Evolutionary conservation across 2,329 filamentous ascomycete species (phyloP).

Genomic region (Venturia nashicola): DNA sequence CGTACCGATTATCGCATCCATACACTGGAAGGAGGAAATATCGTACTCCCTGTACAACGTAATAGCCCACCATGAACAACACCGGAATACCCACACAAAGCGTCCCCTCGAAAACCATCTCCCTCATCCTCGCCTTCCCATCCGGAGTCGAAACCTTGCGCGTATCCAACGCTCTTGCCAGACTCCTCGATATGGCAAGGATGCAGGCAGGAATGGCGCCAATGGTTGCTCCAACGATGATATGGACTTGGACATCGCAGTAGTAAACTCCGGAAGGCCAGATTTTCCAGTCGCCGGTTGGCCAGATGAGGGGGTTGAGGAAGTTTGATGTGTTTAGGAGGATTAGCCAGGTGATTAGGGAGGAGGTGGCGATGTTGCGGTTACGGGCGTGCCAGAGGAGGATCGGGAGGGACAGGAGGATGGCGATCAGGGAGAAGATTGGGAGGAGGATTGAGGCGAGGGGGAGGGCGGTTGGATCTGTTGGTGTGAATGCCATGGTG

Average conservation of each 20-base stretch:
- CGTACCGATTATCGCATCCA: constrained; percentile 44
- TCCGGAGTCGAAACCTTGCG: constrained; percentile 35
- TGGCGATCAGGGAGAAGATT: constrained; percentile 35
- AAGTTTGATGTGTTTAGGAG: constrained; percentile 46
- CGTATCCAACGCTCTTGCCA: constrained; percentile 48
- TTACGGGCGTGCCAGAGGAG: constrained; percentile 48
- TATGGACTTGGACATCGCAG: constrained; percentile 52
- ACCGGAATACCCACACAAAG: constrained; percentile 45
- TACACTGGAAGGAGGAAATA: constrained; percentile 47
- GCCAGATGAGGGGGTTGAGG: constrained; percentile 54
- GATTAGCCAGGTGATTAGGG: constrained; percentile 43
- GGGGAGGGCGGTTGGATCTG: constrained; percentile 14
- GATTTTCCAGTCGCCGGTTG: constrained; percentile 38
- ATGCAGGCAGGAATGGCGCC: constrained; percentile 39
- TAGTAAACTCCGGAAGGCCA: constrained; percentile 41
- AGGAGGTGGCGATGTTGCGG: constrained; percentile 46
- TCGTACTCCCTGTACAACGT: constrained; percentile 45
- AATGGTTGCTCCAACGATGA: constrained; percentile 34
- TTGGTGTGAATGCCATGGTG: constrained; percentile 8
- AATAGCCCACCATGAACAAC: constrained; percentile 43
- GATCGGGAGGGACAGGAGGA: constrained; percentile 43
- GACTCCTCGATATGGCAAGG: constrained; percentile 45
- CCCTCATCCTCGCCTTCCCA: constrained; percentile 25
- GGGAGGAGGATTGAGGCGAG: constrained; percentile 31
- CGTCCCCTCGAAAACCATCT: constrained; percentile 37